Conservation (phyloP, 23 red algal genomes). For the Pyropia yezoensis region DNA sequence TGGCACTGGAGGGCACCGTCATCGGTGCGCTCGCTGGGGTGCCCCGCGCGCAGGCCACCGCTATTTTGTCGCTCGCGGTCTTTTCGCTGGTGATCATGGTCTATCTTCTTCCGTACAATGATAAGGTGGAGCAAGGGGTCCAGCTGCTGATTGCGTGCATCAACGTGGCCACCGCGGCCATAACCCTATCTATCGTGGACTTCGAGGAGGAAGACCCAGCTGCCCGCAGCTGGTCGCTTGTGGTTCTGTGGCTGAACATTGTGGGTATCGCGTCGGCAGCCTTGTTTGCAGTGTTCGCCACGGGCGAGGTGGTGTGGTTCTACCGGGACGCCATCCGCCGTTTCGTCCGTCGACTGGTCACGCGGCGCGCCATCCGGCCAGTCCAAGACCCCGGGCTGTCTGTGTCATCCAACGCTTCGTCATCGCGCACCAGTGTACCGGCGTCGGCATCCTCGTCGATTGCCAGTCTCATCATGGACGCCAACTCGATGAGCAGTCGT, state of each 20-base stretch:
- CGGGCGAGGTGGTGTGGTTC: neutral
- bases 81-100: conserved; percentile 1
- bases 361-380: too few species aligned
- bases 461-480: too few species aligned
- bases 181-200: neutral
- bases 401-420: too few species aligned
- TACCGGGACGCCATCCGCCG: neutral
- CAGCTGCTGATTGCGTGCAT: neutral
- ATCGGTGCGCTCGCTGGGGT: conserved; percentile 1
- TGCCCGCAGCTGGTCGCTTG: neutral
- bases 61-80: neutral
- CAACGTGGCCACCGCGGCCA: neutral
- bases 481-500: too few species aligned
- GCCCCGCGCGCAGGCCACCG: neutral
- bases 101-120: neutral
- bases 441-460: too few species aligned
- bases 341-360: too few species aligned
- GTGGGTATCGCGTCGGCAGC: neutral
- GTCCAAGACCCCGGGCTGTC: too few species aligned
- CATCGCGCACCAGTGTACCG: too few species aligned
- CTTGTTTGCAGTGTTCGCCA: neutral
- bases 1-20: neutral
- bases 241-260: conserved; percentile 2
- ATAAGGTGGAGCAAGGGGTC: neutral
- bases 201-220: neutral